A percentile compares a stretch with the other conserved stretches of the same genome.
These are phyloP conservation scores for Sequoiadendron giganteum DNA, from an alignment of 75 land plant genomes.

Conservation along the genomic window DNA sequence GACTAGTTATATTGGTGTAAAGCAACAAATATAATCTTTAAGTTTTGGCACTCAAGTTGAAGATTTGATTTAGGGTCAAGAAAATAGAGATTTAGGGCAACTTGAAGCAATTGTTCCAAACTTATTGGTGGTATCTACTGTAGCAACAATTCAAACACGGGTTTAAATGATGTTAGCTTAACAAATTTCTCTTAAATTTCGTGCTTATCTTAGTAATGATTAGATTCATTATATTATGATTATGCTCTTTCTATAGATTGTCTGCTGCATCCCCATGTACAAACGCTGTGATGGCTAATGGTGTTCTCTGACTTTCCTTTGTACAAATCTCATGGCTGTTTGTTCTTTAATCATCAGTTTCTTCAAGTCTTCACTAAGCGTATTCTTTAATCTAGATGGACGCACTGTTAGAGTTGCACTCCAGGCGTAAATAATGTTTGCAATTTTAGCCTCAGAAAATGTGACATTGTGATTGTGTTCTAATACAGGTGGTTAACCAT, in stretches of 20 bases:
- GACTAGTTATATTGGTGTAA: background rate
- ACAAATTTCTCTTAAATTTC: background rate
- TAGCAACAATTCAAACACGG: background rate
- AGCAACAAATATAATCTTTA: background rate
- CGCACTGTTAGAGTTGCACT: no score
- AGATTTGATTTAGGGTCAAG: background rate
- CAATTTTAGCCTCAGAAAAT: background rate
- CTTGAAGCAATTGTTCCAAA: background rate
- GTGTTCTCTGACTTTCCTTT: no score
- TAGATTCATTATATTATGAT: background rate
- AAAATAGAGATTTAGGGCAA: background rate
- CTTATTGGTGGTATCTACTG: no score
- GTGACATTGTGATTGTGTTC: slow-evolving; percentile 4
- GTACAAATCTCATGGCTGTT: no score
- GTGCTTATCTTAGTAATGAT: background rate
- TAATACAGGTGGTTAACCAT: slow-evolving; percentile 61
- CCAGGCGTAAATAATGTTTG: no score
- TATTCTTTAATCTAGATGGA: no score
- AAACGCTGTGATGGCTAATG: background rate
- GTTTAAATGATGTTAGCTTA: background rate
- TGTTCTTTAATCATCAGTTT: no score
- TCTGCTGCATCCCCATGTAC: background rate
- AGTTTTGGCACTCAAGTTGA: background rate
- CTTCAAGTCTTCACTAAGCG: no score
- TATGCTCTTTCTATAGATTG: background rate